Evolutionary conservation across 2,329 filamentous ascomycete species (phyloP).

Genomic region (Colletotrichum kahawae): DNA sequence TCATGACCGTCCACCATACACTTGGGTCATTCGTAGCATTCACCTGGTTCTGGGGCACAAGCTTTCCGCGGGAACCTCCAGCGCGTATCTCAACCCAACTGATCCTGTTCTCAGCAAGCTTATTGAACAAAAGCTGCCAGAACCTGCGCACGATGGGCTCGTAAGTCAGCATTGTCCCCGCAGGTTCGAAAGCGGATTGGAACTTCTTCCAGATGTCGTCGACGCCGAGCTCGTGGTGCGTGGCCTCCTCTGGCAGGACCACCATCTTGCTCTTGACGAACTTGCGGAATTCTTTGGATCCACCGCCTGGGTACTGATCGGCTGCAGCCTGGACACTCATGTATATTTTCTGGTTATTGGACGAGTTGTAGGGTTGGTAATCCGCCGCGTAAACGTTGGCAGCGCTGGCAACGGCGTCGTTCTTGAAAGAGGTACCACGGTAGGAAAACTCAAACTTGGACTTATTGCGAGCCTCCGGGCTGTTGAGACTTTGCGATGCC

Average conservation of each 20-base stretch:
- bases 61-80: neutral
- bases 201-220: conserved; percentile 89
- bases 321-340: neutral
- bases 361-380: neutral
- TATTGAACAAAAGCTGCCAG: conserved; percentile 71
- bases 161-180: conserved; percentile 81
- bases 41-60: neutral
- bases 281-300: neutral
- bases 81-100: conserved; percentile 78
- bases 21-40: neutral
- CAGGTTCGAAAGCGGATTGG: conserved; percentile 72
- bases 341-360: neutral
- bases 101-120: conserved; percentile 81
- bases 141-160: conserved; percentile 87
- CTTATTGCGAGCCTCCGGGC: conserved; percentile 55
- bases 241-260: neutral
- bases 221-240: conserved; percentile 75
- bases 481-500: conserved; percentile 60
- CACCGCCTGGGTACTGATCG: neutral
- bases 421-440: conserved; percentile 33
- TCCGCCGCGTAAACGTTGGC: neutral
- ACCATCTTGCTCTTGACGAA: neutral
- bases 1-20: neutral
- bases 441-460: conserved; percentile 68
- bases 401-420: neutral